A percentile compares a stretch with the other conserved stretches of the same genome.
phyloP scores from a whole-genome alignment of 495 filamentous ascomycete species.

The Durotheca rogersii region DNA sequence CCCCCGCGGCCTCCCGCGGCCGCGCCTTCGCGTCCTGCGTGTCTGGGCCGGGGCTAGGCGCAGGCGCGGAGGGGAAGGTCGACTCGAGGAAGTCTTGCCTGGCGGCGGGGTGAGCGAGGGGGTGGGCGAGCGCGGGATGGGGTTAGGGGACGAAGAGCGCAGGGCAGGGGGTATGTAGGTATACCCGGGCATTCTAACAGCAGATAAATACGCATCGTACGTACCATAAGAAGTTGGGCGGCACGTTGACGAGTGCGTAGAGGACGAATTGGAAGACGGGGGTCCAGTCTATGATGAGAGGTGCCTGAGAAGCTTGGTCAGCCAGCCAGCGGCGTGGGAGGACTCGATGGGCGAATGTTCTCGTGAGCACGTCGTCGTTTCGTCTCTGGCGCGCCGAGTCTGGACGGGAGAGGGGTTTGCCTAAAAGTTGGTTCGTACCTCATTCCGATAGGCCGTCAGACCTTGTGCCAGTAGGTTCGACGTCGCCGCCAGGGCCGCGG shows the following conservation, averaged over 20 bases:
- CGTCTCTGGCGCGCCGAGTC: too few relatives aligned
- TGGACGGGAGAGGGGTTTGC: constrained; percentile 7
- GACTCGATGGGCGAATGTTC: not conserved
- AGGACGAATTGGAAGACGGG: constrained; percentile 76
- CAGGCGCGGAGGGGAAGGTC: constrained; percentile 49
- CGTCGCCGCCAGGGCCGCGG: constrained; percentile 66
- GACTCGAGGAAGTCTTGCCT: constrained; percentile 56
- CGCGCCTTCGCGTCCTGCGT: constrained; percentile 44
- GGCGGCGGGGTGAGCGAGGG: constrained; percentile 7
- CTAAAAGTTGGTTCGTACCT: constrained; percentile 49
- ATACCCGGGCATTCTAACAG: not conserved
- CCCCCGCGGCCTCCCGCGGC: constrained; percentile 43
- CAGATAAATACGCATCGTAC: too few relatives aligned
- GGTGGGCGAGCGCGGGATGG: not conserved
- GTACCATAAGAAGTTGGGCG: constrained; percentile 89
- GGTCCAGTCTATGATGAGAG: constrained; percentile 57
- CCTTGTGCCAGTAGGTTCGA: constrained; percentile 83
- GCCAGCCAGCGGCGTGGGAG: not conserved
- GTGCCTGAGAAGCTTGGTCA: constrained; percentile 41
- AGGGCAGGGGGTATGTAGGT: not conserved
- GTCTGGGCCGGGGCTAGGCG: constrained; percentile 40
- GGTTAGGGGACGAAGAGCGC: constrained; percentile 12
- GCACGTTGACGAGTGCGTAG: constrained; percentile 72
- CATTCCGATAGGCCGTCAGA: constrained; percentile 65
- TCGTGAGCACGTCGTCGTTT: not conserved